These are phyloP conservation scores for Trichoderma afroharzianum DNA, from an alignment of 2,329 filamentous ascomycete species.

Conservation along the genomic window DNA sequence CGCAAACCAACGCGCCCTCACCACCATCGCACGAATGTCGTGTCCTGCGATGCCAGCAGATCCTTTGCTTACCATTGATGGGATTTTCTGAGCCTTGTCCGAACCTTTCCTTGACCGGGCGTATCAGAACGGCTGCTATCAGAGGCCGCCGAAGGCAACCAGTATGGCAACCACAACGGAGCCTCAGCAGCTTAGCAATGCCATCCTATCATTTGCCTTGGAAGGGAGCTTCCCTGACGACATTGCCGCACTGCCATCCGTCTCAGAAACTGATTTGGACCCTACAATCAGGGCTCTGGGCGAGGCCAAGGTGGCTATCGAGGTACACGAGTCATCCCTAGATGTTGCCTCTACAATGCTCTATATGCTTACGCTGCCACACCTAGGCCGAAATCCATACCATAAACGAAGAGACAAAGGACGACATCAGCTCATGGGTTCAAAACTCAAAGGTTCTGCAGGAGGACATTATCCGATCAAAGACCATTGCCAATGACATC, in stretches of 20 bases:
- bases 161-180: slow-evolving; percentile 32
- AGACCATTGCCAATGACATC: slow-evolving; percentile 76
- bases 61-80: not conserved
- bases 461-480: slow-evolving; percentile 77
- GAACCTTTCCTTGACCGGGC: not conserved
- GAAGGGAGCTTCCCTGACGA: slow-evolving; percentile 42
- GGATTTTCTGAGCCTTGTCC: not conserved
- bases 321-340: slow-evolving; percentile 31
- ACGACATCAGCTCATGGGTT: slow-evolving; percentile 84
- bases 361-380: not conserved
- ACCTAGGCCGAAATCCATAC: slow-evolving; percentile 60
- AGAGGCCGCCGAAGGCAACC: slow-evolving; percentile 2
- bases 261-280: slow-evolving; percentile 37
- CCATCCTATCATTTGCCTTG: slow-evolving; percentile 39
- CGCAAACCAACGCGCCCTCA: slow-evolving; percentile 3
- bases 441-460: slow-evolving; percentile 78
- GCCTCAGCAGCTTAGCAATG: slow-evolving; percentile 36
- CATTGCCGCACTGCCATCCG: slow-evolving; percentile 34
- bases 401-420: slow-evolving; percentile 72
- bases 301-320: slow-evolving; percentile 35
- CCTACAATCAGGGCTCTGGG: slow-evolving; percentile 39
- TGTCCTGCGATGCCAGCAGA: slow-evolving; percentile 7
- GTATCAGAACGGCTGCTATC: not conserved
- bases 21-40: not conserved
- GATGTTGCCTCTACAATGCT: too few relatives aligned